A percentile compares a stretch with the other conserved stretches of the same genome.
These are phyloP conservation scores for Erythrophleum ivorense DNA, from an alignment of 331 rosid species.

Conservation along the genomic window DNA sequence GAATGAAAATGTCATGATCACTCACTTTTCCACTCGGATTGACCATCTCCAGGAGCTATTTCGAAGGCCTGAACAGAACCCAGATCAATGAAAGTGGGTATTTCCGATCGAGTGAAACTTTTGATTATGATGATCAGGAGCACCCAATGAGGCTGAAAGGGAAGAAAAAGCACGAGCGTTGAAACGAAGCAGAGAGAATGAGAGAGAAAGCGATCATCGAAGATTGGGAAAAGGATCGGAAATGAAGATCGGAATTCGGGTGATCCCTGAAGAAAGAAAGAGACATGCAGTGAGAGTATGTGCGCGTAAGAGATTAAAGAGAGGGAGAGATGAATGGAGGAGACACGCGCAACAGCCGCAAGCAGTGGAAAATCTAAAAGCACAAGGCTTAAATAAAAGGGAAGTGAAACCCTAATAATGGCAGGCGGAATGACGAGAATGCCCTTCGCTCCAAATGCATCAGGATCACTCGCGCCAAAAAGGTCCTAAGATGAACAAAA, in stretches of 20 bases:
- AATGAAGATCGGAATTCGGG: conserved; percentile 19
- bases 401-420: conserved; percentile 66
- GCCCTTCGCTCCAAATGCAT: conserved; percentile 34
- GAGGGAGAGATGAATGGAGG: not conserved
- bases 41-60: conserved; percentile 47
- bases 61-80: conserved; percentile 50
- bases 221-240: not conserved
- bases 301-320: conserved; percentile 19
- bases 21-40: conserved; percentile 68
- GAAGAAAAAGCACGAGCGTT: not conserved
- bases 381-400: conserved; percentile 45
- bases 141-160: not conserved
- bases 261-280: conserved; percentile 18
- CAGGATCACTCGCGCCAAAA: conserved; percentile 51
- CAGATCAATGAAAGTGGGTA: conserved; percentile 22
- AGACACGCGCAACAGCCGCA: conserved; percentile 57
- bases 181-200: not conserved
- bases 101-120: not conserved
- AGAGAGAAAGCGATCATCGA: conserved; percentile 32
- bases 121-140: not conserved
- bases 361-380: conserved; percentile 45
- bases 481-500: conserved; percentile 30
- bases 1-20: conserved; percentile 13
- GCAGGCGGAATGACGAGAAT: conserved; percentile 37
- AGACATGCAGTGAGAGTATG: conserved; percentile 19